Evolutionary conservation across 2,329 filamentous ascomycete species (phyloP).

Genomic region (Keithomyces neogunnii): DNA sequence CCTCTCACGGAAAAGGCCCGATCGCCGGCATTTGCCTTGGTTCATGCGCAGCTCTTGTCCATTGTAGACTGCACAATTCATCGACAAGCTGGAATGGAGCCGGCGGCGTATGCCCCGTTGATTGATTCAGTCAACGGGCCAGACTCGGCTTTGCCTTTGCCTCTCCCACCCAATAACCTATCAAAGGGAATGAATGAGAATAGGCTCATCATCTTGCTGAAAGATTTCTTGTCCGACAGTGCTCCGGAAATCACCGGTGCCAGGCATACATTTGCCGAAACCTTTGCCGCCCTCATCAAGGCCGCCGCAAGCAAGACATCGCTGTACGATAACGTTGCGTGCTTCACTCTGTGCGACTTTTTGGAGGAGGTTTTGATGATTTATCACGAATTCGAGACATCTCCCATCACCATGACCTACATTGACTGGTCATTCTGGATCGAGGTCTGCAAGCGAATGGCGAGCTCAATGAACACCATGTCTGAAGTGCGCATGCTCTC

Average conservation of each 20-base stretch:
- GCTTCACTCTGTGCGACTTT: conserved; percentile 86
- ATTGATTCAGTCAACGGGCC: conserved; percentile 40
- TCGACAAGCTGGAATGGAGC: conserved; percentile 52
- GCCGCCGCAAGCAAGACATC: conserved; percentile 68
- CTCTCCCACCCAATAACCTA: conserved; percentile 58
- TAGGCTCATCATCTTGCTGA: conserved; percentile 70
- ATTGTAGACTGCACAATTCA: conserved; percentile 79
- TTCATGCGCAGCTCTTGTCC: conserved; percentile 74
- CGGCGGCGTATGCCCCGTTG: conserved; percentile 31
- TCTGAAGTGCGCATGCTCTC: conserved; percentile 80
- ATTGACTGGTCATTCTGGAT: conserved; percentile 83
- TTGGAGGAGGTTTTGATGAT: conserved; percentile 72
- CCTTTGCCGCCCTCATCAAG: conserved; percentile 66
- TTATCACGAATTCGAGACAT: conserved; percentile 38
- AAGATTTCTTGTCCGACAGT: conserved; percentile 60
- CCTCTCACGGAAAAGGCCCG: conserved; percentile 49
- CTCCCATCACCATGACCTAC: conserved; percentile 32
- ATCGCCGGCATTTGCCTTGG: conserved; percentile 68
- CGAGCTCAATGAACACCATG: conserved; percentile 78
- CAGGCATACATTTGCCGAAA: conserved; percentile 65
- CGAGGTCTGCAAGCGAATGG: conserved; percentile 67
- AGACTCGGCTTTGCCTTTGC: conserved; percentile 57
- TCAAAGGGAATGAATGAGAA: conserved; percentile 83
- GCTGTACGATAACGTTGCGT: conserved; percentile 72
- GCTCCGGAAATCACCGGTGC: conserved; percentile 29